phyloP scores from a whole-genome alignment of 2,329 filamentous ascomycete genomes.

The Xylaria multiplex region DNA sequence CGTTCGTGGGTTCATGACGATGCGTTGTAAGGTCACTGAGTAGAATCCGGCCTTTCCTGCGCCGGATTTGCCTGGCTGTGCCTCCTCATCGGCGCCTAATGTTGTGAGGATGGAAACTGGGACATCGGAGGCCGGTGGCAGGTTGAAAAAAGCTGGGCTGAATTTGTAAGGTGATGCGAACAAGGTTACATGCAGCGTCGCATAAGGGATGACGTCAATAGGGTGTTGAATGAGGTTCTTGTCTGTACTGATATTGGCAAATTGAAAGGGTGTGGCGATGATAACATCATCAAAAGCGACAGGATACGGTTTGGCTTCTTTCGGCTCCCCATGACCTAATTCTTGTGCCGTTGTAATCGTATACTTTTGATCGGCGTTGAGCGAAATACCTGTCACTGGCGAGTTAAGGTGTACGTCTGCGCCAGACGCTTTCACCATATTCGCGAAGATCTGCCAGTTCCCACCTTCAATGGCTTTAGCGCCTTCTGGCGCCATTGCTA shows the following conservation, averaged over 20 bases:
- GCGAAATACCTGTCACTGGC: slow-evolving; percentile 60
- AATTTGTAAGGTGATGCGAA: slow-evolving; percentile 82
- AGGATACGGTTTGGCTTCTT: slow-evolving; percentile 52
- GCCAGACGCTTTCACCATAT: slow-evolving; percentile 75
- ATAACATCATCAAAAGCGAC: slow-evolving; percentile 81
- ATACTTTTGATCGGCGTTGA: slow-evolving; percentile 53
- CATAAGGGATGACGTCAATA: slow-evolving; percentile 86
- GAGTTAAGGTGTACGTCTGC: slow-evolving; percentile 73
- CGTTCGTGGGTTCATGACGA: slow-evolving; percentile 69
- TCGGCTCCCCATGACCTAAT: slow-evolving; percentile 36
- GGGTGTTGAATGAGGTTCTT: slow-evolving; percentile 67
- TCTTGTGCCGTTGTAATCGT: slow-evolving; percentile 51
- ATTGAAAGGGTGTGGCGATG: slow-evolving; percentile 86
- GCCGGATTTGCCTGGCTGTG: slow-evolving; percentile 62
- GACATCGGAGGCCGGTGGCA: slow-evolving; percentile 64
- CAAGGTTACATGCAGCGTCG: slow-evolving; percentile 86
- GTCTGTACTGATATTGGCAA: slow-evolving; percentile 68
- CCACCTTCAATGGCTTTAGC: slow-evolving; percentile 82
- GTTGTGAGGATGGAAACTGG: slow-evolving; percentile 87
- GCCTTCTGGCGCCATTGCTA: slow-evolving; percentile 87
- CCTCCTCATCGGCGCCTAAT: slow-evolving; percentile 68
- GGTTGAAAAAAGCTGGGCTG: slow-evolving; percentile 76
- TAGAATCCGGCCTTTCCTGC: slow-evolving; percentile 84
- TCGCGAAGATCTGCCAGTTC: slow-evolving; percentile 94
- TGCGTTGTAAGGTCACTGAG: slow-evolving; percentile 79